Base-by-base conservation (phyloP, 371 early-diverging fungal genomes). In the Rhizopus arrhizus region DNA sequence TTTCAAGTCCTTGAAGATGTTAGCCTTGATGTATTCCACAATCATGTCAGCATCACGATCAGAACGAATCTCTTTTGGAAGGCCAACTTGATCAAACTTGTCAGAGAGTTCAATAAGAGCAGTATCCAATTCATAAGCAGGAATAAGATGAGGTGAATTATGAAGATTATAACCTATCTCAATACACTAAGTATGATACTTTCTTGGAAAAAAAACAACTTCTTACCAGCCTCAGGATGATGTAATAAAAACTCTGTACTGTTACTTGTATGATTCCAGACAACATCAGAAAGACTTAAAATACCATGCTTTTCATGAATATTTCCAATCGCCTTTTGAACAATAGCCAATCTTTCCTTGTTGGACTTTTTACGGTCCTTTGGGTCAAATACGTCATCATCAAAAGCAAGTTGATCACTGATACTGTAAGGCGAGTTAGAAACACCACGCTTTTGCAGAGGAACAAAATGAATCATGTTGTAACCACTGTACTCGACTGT, bases 401-500 rank as follows among this genome's bases (percentile, higher is more conserved):
- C 87, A 35, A 96, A 78, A 15, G 88, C 75, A 31, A 96, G 84
- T 74, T 97, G 98, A 74, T 96, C 93, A 64, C 79, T 88, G 51
- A 98, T 93, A 53, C 95, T 92, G 80, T 96, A 98, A 9, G 99
- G 99, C 11, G 97, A 96, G 72, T 95, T 90, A 1, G 96, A 95
- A 12, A 64, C 69, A 16, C 99, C 97, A 16, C 98, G 84, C 63
- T 88, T 80, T 69, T 94, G 94, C 66, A 96, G 64, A 2, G 99
- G 99, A 1, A 95, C 94, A 78, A 95, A 95, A 68, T 98, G 99
- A 32, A 97, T 85, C 95, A 96, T 94, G 69, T 98, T 98, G 81
- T 96, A 98, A 16, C 94, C 93, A 13, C 47, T 47, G 47, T 47
- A 47, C 43, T 89, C 59, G 53, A 91, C 85, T 16, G 75, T 71